phyloP scores from a whole-genome alignment of 192 early-diverging fungal species.

The Coemansia reversa region DNA sequence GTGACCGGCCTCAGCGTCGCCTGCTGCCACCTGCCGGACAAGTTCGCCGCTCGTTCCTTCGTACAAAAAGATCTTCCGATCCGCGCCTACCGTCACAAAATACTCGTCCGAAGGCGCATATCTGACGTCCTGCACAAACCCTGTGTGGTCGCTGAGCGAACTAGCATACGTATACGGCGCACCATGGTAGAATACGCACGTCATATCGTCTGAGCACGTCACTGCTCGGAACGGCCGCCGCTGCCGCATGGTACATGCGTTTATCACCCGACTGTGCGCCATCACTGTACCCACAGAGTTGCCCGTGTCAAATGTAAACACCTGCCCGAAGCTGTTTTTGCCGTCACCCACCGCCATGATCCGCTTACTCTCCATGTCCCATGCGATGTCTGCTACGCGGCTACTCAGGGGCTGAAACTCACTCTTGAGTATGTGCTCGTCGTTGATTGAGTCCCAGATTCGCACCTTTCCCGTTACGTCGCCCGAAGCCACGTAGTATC shows the following conservation, averaged over 20 bases:
- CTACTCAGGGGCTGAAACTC: conserved; percentile 77
- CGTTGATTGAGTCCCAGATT: conserved; percentile 87
- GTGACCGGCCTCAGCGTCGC: conserved; percentile 59
- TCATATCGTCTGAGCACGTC: conserved; percentile 87
- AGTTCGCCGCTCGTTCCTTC: conserved; percentile 89
- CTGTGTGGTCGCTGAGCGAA: conserved; percentile 74
- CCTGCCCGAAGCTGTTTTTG: conserved; percentile 84
- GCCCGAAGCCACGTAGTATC: conserved; percentile 95
- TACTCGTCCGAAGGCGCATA: conserved; percentile 79
- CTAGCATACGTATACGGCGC: conserved; percentile 85
- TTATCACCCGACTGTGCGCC: conserved; percentile 87
- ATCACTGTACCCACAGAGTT: conserved; percentile 88
- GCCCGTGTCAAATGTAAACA: conserved; percentile 85
- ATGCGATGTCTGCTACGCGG: conserved; percentile 82
- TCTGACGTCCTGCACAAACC: conserved; percentile 88
- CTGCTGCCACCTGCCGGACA: conserved; percentile 56
- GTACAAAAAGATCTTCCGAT: conserved; percentile 90
- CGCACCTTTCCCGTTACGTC: conserved; percentile 86
- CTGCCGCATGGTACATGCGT: conserved; percentile 86
- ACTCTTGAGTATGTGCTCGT: conserved; percentile 80
- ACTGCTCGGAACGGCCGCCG: conserved; percentile 88
- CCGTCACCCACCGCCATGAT: conserved; percentile 97
- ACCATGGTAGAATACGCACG: conserved; percentile 87
- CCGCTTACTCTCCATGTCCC: conserved; percentile 95
- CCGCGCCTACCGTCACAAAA: conserved; percentile 83